phyloP scores from a whole-genome alignment of 2,329 filamentous ascomycete species.

The Fusarium pseudocircinatum region DNA sequence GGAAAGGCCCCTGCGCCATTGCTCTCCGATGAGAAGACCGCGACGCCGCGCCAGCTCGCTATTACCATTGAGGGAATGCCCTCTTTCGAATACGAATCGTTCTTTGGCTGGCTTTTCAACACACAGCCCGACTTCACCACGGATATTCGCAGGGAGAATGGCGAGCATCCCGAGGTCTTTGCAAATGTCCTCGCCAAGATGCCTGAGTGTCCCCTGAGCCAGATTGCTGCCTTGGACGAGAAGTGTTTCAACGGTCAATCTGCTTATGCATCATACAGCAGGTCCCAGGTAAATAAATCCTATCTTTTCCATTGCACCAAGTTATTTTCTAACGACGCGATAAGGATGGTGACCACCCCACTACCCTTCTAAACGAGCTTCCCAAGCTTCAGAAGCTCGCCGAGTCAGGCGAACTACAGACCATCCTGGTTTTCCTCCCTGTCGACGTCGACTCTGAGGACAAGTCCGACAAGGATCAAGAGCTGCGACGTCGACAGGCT shows the following conservation, averaged over 20 bases:
- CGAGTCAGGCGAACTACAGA: slow-evolving; percentile 62
- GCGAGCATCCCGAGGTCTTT: slow-evolving; percentile 55
- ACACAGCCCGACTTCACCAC: slow-evolving; percentile 59
- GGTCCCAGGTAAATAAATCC: slow-evolving; percentile 51
- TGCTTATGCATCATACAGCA: slow-evolving; percentile 56
- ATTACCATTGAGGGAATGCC: slow-evolving; percentile 68
- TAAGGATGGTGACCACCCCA: slow-evolving; percentile 55
- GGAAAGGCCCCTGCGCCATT: slow-evolving; percentile 63
- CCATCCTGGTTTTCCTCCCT: slow-evolving; percentile 65
- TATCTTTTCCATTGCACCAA: not conserved
- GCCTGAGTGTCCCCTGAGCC: slow-evolving; percentile 51
- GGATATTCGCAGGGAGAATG: slow-evolving; percentile 54
- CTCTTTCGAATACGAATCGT: slow-evolving; percentile 53
- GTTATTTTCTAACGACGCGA: slow-evolving; percentile 33
- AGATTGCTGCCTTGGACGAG: slow-evolving; percentile 54
- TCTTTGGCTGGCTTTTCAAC: slow-evolving; percentile 52
- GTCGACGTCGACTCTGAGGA: slow-evolving; percentile 50
- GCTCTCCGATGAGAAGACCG: slow-evolving; percentile 53
- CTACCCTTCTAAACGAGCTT: slow-evolving; percentile 56
- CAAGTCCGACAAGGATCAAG: slow-evolving; percentile 54
- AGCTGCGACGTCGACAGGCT: slow-evolving; percentile 59
- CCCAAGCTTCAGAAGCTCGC: slow-evolving; percentile 57
- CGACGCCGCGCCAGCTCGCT: slow-evolving; percentile 63
- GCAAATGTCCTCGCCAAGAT: slow-evolving; percentile 50
- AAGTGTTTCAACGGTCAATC: slow-evolving; percentile 58